Base-by-base conservation (phyloP, 192 early-diverging fungal genomes). In the Gigaspora rosea region DNA sequence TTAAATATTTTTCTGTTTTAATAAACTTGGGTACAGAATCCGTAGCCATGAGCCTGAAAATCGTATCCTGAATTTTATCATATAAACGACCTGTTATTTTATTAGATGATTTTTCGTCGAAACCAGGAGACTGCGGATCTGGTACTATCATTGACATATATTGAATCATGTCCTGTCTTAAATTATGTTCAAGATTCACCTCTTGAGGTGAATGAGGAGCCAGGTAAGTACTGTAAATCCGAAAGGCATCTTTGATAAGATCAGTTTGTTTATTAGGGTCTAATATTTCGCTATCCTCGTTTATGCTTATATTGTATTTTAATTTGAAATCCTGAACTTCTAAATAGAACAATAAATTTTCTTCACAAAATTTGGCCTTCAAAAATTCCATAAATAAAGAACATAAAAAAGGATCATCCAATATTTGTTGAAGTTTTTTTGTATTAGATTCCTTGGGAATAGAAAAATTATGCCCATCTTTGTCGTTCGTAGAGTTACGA, bases 1-100 rank as follows among this genome's bases (percentile, higher is more conserved):
- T 3, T 46, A 76, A 51, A 76, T 89, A 89, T 65, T 78, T 79
- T 69, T 87, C 85, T 15, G 92, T 92, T 63, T 83, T 88, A 12
- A 87, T 80, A 78, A 93, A 94, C 78, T 92, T 94, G 2, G 92
- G 91, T 32, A 93, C 87, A 32, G 91, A 93, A 72, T 94, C 92
- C 3, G 87, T 86, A 2, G 92, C 90, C 89, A 93, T 89, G 11
- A 94, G 79, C 41, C 85, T 75, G 81, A 90, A 94, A 63, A 94
- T 91, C 56, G 93, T 90, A 6, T 91, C 88, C 68, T 93, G 84
- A 10, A 89, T 86, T 32, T 75, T 70, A 51, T 90, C 87, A 79
- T 91, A 91, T 79, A 92, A 80, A 51, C 76, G 36, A 59, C 32
- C 27, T n/a, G 69, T 71, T 33, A 71, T 61, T 33, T 35, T 22